Evolutionary conservation across 2,329 filamentous ascomycete genomes (phyloP).

Genomic region (Fusarium praegraminearum): DNA sequence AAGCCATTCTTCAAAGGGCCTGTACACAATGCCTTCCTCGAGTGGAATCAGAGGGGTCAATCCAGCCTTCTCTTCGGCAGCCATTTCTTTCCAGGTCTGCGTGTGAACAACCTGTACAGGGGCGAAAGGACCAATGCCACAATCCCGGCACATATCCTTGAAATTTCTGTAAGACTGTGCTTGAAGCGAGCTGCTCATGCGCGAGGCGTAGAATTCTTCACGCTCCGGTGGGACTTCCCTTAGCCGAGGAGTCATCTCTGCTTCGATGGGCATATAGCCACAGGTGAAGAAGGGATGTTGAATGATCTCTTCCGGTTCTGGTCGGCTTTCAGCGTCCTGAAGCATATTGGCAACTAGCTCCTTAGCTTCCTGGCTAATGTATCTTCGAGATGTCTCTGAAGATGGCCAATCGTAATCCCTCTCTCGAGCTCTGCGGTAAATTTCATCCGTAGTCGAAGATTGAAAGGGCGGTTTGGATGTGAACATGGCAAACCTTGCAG

Average conservation of each 20-base stretch:
- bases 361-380: slow-evolving; percentile 80
- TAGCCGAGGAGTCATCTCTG: slow-evolving; percentile 69
- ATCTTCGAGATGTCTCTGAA: slow-evolving; percentile 72
- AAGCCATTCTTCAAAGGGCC: slow-evolving; percentile 71
- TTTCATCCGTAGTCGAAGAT: slow-evolving; percentile 87
- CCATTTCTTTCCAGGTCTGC: slow-evolving; percentile 74
- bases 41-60: slow-evolving; percentile 73
- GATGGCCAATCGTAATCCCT: slow-evolving; percentile 85
- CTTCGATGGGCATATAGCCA: slow-evolving; percentile 75
- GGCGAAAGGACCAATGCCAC: slow-evolving; percentile 69
- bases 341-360: slow-evolving; percentile 82
- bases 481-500: slow-evolving; percentile 86
- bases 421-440: slow-evolving; percentile 77
- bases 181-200: slow-evolving; percentile 60
- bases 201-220: slow-evolving; percentile 67
- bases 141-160: slow-evolving; percentile 68
- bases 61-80: slow-evolving; percentile 74
- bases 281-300: slow-evolving; percentile 83
- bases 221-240: slow-evolving; percentile 68
- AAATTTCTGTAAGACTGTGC: slow-evolving; percentile 64
- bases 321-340: slow-evolving; percentile 79
- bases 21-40: slow-evolving; percentile 71
- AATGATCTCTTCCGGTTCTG: slow-evolving; percentile 81
- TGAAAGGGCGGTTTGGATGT: slow-evolving; percentile 97
- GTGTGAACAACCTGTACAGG: slow-evolving; percentile 61